Percentiles rank a stretch among this genome's conserved stretches.
Conservation (phyloP, 2,329 filamentous ascomycete species). For the Pleochaeta shiraiana region DNA sequence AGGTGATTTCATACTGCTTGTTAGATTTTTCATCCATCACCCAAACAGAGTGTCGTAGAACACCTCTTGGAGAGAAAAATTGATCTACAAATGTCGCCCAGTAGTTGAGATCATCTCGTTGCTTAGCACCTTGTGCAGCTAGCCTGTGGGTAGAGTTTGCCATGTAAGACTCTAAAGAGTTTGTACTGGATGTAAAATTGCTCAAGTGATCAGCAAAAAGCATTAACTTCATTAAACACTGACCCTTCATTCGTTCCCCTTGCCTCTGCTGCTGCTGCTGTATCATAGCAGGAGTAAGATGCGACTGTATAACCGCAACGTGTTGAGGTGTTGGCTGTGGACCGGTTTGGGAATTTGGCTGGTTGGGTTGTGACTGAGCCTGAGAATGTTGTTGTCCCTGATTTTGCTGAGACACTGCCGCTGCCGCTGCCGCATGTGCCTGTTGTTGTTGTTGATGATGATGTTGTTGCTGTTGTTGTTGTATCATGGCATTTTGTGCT, state of each 20-base stretch:
- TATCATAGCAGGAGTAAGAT: constrained; percentile 6
- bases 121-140: constrained; percentile 28
- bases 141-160: constrained; percentile 9
- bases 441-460: constrained; percentile 23
- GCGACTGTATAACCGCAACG: constrained; percentile 18
- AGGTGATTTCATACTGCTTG: constrained; percentile 75
- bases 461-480: constrained; percentile 21
- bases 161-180: constrained; percentile 13
- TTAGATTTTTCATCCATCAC: constrained; percentile 33
- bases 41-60: constrained; percentile 52
- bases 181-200: constrained; percentile 28
- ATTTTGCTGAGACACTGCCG: constrained; percentile 19
- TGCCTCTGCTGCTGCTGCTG: constrained; percentile 19
- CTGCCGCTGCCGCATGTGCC: constrained; percentile 23
- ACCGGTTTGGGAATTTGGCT: constrained; percentile 22
- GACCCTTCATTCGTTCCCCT: constrained; percentile 25
- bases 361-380: constrained; percentile 23
- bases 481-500: constrained; percentile 21
- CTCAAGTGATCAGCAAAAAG: constrained; percentile 41
- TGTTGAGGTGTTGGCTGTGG: constrained; percentile 22
- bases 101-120: constrained; percentile 45
- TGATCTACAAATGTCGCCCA: constrained; percentile 63
- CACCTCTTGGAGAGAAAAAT: constrained; percentile 61
- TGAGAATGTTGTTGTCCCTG: constrained; percentile 24
- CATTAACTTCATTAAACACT: constrained; percentile 36